These are phyloP conservation scores for Mycocalia duriaeana DNA, from an alignment of 1,284 basidiomycete species.

Conservation along the genomic window DNA sequence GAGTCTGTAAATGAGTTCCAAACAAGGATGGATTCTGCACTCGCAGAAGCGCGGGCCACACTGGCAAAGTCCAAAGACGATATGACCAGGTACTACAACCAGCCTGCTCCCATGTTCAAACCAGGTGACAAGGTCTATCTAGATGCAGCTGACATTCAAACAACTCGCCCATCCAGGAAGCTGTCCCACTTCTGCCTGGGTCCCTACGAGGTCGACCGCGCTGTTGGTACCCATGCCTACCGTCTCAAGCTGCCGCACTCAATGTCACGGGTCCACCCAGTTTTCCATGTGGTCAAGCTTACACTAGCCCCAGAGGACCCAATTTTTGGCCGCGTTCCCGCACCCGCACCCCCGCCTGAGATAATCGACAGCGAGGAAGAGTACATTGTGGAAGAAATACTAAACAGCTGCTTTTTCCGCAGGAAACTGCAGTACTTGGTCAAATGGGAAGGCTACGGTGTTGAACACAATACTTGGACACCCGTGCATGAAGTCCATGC, in stretches of 20 bases:
- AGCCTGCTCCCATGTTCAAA: constrained; percentile 6
- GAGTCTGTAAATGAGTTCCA: neutral
- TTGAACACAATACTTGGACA: constrained; percentile 13
- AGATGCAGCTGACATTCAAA: constrained; percentile 16
- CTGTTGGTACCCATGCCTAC: constrained; percentile 13
- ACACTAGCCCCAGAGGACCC: constrained; percentile 2
- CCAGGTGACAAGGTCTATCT: constrained; percentile 19
- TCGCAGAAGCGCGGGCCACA: neutral
- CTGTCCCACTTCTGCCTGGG: constrained; percentile 19
- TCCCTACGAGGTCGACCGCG: constrained; percentile 19
- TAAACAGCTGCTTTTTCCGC: constrained; percentile 12
- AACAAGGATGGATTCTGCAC: neutral
- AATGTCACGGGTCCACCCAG: constrained; percentile 8
- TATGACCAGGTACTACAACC: constrained; percentile 1
- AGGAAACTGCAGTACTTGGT: constrained; percentile 14
- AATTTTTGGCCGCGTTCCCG: neutral
- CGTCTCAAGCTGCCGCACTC: constrained; percentile 16
- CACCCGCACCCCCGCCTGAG: constrained; percentile 11
- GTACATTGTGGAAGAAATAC: constrained; percentile 18
- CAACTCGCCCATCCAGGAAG: constrained; percentile 19
- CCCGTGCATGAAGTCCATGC: no score
- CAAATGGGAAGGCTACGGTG: constrained; percentile 13
- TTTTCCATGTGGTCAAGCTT: constrained; percentile 6
- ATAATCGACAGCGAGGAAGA: constrained; percentile 11
- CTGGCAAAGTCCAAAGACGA: neutral